These are phyloP conservation scores for Chlorella sp. DNA, from an alignment of 139 green algal species.

Conservation along the genomic window DNA sequence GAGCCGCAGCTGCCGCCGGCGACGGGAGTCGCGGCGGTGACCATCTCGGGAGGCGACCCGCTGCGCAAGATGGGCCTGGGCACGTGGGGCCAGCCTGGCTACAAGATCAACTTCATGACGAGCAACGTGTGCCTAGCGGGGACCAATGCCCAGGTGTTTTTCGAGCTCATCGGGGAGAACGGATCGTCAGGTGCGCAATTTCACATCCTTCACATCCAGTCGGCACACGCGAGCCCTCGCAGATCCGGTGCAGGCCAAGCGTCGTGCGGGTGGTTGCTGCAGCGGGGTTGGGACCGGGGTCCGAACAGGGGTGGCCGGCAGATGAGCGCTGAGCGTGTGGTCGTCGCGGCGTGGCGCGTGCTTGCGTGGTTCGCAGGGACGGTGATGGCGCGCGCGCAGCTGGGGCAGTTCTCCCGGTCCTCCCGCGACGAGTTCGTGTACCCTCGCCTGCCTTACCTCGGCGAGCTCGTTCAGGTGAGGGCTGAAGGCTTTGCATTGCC, in stretches of 20 bases:
- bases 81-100: constrained; percentile 31
- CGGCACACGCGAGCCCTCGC: too few species aligned
- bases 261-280: too few species aligned
- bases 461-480: constrained; percentile 19
- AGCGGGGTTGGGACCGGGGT: too few species aligned
- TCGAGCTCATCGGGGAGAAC: constrained; percentile 64
- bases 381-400: constrained; percentile 12
- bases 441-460: constrained; percentile 48
- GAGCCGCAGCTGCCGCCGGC: neutral
- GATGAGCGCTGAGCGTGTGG: too few species aligned
- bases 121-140: constrained; percentile 31
- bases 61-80: constrained; percentile 24
- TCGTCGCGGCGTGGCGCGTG: too few species aligned
- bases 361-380: constrained; percentile 34
- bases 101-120: constrained; percentile 47
- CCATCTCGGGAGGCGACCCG: constrained; percentile 5
- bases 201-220: too few species aligned
- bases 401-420: constrained; percentile 40
- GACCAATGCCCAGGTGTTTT: constrained; percentile 47
- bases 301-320: too few species aligned
- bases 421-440: constrained; percentile 48
- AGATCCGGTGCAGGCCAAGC: too few species aligned
- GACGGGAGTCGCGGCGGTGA: neutral
- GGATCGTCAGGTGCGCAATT: constrained; percentile 30
- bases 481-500: too few species aligned